A percentile compares a stretch with the other conserved stretches of the same genome.
phyloP scores from a whole-genome alignment of 768 basidiomycete species.

The Xerocomellus dryophilus region DNA sequence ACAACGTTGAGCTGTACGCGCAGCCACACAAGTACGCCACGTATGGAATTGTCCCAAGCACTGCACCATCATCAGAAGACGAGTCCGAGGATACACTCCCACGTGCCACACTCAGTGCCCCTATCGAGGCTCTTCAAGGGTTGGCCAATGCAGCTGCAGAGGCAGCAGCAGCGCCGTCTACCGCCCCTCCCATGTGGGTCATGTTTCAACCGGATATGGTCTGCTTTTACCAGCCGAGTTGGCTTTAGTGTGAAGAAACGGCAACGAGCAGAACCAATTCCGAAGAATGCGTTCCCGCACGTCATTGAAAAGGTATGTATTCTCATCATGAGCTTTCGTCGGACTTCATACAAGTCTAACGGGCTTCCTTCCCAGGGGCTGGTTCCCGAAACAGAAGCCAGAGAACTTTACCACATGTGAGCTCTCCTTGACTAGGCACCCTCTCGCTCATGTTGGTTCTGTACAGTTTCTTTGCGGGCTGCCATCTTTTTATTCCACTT shows the following conservation, averaged over 20 bases:
- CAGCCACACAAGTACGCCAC: constrained; percentile 89
- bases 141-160: constrained; percentile 95
- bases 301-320: constrained; percentile 75
- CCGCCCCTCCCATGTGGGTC: constrained; percentile 55
- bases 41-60: constrained; percentile 85
- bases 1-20: constrained; percentile 14
- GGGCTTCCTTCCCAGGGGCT: constrained; percentile 54
- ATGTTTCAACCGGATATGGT: neutral
- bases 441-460: constrained; percentile 1
- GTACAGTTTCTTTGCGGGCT: constrained; percentile 88
- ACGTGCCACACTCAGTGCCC: constrained; percentile 79
- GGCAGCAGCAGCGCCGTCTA: constrained; percentile 77
- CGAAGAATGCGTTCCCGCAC: constrained; percentile 82
- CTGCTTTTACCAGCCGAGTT: neutral
- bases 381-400: constrained; percentile 80
- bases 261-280: constrained; percentile 78
- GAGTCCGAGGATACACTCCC: constrained; percentile 89
- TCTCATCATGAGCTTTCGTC: neutral
- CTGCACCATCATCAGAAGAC: constrained; percentile 83
- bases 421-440: constrained; percentile 26
- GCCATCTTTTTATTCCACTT: constrained; percentile 93
- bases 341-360: neutral
- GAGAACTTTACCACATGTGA: constrained; percentile 89
- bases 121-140: constrained; percentile 91
- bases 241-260: constrained; percentile 64